phyloP scores from a whole-genome alignment of 352 stramenopile genomes.

The Globisporangium parvum region DNA sequence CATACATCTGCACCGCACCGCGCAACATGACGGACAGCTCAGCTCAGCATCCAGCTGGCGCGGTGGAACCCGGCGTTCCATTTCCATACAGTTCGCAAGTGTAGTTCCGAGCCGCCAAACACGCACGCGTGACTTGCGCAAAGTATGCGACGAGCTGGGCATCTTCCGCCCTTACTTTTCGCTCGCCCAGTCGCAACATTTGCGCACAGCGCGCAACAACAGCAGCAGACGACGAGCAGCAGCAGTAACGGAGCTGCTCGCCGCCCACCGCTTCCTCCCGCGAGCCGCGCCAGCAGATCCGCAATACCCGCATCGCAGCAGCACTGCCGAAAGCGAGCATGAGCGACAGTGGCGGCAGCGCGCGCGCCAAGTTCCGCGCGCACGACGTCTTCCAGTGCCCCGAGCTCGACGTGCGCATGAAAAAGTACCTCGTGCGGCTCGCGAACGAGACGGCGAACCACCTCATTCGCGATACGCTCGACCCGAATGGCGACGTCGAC shows the following conservation, averaged over 20 bases:
- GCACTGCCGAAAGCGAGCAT: neutral
- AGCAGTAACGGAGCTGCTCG: too few relatives aligned
- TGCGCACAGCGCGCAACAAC: too few relatives aligned
- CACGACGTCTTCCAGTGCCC: conserved; percentile 53
- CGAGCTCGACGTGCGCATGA: conserved; percentile 65
- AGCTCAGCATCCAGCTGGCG: neutral
- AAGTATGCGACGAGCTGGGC: too few relatives aligned
- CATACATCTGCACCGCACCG: too few relatives aligned
- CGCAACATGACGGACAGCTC: too few relatives aligned
- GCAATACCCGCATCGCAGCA: neutral
- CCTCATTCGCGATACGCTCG: conserved; percentile 65
- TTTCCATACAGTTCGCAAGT: neutral
- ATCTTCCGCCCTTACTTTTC: too few relatives aligned
- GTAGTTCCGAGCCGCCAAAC: too few relatives aligned
- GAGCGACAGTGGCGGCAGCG: neutral
- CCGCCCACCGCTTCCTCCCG: too few relatives aligned
- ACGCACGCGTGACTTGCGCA: too few relatives aligned
- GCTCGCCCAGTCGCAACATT: too few relatives aligned
- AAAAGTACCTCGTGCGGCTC: conserved; percentile 70
- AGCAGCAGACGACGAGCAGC: too few relatives aligned
- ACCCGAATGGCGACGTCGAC: conserved; percentile 23
- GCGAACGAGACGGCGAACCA: conserved; percentile 81
- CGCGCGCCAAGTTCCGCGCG: conserved; percentile 13
- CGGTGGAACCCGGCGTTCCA: neutral
- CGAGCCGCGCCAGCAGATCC: too few relatives aligned